phyloP scores from a whole-genome alignment of 495 filamentous ascomycete species.

The Aspergillus diversus region DNA sequence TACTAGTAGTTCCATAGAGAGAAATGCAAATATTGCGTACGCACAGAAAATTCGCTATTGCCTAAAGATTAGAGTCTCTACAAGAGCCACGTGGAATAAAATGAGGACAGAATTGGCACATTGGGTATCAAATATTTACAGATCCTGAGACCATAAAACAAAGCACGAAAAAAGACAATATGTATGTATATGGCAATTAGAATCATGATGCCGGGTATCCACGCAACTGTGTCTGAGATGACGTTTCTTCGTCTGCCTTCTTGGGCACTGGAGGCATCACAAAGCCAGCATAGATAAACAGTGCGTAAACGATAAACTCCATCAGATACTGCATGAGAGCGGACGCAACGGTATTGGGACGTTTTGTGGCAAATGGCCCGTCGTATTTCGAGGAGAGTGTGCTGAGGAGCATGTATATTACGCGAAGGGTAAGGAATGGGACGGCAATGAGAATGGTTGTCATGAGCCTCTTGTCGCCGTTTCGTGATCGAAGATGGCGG shows the following conservation, averaged over 20 bases:
- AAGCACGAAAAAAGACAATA: too few relatives aligned
- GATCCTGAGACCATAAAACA: too few relatives aligned
- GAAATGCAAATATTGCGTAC: too few relatives aligned
- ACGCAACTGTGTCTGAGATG: neutral
- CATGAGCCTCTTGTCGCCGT: neutral
- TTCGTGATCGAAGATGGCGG: neutral
- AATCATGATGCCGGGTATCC: too few relatives aligned
- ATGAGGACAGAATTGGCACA: too few relatives aligned
- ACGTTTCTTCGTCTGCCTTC: neutral
- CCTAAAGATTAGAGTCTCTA: too few relatives aligned
- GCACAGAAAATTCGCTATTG: too few relatives aligned
- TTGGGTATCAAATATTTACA: too few relatives aligned
- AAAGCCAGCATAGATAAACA: constrained; percentile 8
- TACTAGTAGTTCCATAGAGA: too few relatives aligned
- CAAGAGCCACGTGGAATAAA: too few relatives aligned
- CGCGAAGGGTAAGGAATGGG: neutral
- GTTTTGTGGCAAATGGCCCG: neutral
- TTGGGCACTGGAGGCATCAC: neutral
- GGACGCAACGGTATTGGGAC: neutral
- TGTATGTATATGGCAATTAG: too few relatives aligned
- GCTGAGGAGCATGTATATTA: neutral
- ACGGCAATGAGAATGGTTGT: neutral
- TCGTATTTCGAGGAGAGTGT: neutral
- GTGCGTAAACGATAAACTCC: constrained; percentile 8
- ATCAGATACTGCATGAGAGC: constrained; percentile 14